These are phyloP conservation scores for Cystodermella granulosa DNA, from an alignment of 1,284 basidiomycete species.

Conservation along the genomic window DNA sequence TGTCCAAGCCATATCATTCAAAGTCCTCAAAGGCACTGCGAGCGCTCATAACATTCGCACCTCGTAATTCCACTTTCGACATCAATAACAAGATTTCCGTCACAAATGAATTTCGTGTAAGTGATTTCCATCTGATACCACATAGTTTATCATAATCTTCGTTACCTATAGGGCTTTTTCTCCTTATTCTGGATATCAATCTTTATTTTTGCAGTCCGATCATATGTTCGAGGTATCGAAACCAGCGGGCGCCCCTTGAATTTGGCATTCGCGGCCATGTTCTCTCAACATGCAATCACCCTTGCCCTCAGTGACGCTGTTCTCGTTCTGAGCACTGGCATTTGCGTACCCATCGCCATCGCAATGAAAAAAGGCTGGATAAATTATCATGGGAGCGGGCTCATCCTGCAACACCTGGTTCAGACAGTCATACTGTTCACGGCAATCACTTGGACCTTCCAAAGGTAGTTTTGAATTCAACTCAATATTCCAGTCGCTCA, in stretches of 20 bases:
- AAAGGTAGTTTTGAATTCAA: constrained; percentile 45
- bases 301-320: constrained; percentile 82
- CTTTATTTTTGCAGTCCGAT: constrained; percentile 74
- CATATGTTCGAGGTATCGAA: constrained; percentile 74
- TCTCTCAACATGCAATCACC: constrained; percentile 80
- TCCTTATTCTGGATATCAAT: constrained; percentile 87
- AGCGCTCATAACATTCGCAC: constrained; percentile 77
- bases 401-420: constrained; percentile 71
- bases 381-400: constrained; percentile 68
- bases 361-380: constrained; percentile 75
- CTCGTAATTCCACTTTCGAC: constrained; percentile 81
- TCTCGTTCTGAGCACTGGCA: constrained; percentile 69
- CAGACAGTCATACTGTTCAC: constrained; percentile 67
- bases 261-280: constrained; percentile 78
- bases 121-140: constrained; percentile 19
- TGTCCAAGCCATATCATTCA: constrained; percentile 70
- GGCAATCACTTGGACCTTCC: constrained; percentile 81
- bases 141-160: constrained; percentile 2
- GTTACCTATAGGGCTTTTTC: constrained; percentile 71
- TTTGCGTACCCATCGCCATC: constrained; percentile 82
- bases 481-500: constrained; percentile 3
- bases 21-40: constrained; percentile 62
- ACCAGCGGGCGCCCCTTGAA: constrained; percentile 74
- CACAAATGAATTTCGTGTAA: constrained; percentile 79
- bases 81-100: constrained; percentile 67